A percentile compares a stretch with the other conserved stretches of the same genome.
phyloP scores from a whole-genome alignment of 768 basidiomycete species.

The Rhodotorula diobovata region DNA sequence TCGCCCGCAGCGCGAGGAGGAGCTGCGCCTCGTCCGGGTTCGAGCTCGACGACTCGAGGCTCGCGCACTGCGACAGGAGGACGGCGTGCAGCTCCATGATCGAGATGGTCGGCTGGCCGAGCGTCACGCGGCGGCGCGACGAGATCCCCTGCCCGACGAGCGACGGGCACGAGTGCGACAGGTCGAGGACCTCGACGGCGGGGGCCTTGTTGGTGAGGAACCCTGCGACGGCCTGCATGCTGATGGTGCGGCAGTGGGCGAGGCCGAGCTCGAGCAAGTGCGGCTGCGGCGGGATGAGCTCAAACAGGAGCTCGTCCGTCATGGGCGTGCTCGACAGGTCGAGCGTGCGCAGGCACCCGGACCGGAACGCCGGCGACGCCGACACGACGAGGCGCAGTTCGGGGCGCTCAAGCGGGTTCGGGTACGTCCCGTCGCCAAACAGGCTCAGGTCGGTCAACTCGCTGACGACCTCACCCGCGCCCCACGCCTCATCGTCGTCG shows the following conservation, averaged over 20 bases:
- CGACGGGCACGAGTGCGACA: conserved; percentile 66
- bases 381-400: conserved; percentile 66
- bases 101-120: conserved; percentile 46
- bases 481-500: conserved; percentile 30
- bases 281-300: conserved; percentile 61
- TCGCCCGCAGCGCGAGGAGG: conserved; percentile 52
- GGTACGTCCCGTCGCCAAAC: conserved; percentile 80
- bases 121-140: conserved; percentile 63
- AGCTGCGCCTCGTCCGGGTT: conserved; percentile 45
- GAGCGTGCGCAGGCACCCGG: conserved; percentile 72
- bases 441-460: conserved; percentile 70
- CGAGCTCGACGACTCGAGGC: conserved; percentile 31
- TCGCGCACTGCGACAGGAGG: conserved; percentile 49
- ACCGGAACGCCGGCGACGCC: conserved; percentile 71
- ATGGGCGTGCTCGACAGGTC: conserved; percentile 82
- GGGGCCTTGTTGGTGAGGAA: conserved; percentile 67
- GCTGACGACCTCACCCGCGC: conserved; percentile 32
- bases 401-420: conserved; percentile 62
- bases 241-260: conserved; percentile 71
- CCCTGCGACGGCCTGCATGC: conserved; percentile 60
- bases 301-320: conserved; percentile 55
- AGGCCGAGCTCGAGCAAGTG: conserved; percentile 79
- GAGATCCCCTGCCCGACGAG: conserved; percentile 53
- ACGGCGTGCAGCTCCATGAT: conserved; percentile 61
- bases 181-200: conserved; percentile 78